Percentiles rank a stretch among this genome's conserved stretches.
These are phyloP conservation scores for Eragrostis nindensis DNA, from an alignment of 176 grass and related monocot genomes.

Conservation along the genomic window DNA sequence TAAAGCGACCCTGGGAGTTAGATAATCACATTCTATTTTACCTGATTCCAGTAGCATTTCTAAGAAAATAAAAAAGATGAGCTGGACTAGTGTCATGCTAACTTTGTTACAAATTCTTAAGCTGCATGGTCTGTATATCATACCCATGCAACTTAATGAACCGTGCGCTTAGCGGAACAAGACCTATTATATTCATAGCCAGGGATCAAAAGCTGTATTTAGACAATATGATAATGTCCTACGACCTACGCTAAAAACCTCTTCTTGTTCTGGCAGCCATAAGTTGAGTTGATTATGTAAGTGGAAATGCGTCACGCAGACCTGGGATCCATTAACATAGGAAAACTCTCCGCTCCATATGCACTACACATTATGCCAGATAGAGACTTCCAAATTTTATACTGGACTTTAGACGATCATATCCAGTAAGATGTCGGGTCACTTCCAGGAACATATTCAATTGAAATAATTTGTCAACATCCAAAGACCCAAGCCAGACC, in stretches of 20 bases:
- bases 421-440: constrained; percentile 19
- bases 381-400: constrained; percentile 13
- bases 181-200: neutral
- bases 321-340: neutral
- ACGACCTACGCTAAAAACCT: neutral
- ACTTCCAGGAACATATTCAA: constrained; percentile 24
- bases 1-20: neutral
- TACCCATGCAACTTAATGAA: neutral
- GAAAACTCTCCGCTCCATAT: constrained; percentile 3
- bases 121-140: neutral
- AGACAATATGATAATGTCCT: neutral
- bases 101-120: constrained; percentile 4
- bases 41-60: neutral
- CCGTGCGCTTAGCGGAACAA: neutral
- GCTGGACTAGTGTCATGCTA: neutral
- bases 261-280: constrained; percentile 2
- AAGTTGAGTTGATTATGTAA: constrained; percentile 8
- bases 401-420: constrained; percentile 12
- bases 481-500: constrained; percentile 18
- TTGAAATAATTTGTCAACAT: constrained; percentile 19
- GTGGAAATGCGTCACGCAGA: neutral
- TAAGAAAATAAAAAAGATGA: neutral
- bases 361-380: neutral
- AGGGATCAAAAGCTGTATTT: neutral
- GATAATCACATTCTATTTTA: neutral